Evolutionary conservation across 257 asterid genomes (phyloP), one percentile per base, ranked within the genome.

Genomic region (Plectranthus barbatus): DNA sequence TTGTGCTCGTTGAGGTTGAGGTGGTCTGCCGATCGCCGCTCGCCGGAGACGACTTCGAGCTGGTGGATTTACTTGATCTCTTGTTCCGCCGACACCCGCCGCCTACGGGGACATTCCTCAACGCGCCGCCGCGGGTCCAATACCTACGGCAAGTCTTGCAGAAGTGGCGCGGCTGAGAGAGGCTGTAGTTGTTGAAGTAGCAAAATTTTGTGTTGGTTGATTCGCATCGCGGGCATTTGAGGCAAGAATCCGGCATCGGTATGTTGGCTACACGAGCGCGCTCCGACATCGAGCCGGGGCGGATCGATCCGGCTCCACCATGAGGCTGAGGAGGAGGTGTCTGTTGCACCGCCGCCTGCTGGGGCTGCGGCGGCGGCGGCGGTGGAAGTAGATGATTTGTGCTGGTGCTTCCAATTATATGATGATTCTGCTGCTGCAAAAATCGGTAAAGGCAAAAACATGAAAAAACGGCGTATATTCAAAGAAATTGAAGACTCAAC

Each of bases 91-190:
- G 68, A 37, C 92, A 87, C 3, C 95, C 92, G 0, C 97, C 95
- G 1, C 97, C 97, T 0, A 90, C 97, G 0, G 97, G 97, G 0
- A 90, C 95, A 74, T 47, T 87, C 18, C 97, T 48, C 51, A 90
- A 55, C 17, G 95, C 94, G 23, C 97, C 97, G 6, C 97, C 97
- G 23, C 94, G 44, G 3, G 97, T 90, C 97, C 97, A 90, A 58
- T 86, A 86, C 72, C 97, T 74, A 53, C 94, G 66, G 71, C 97
- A 90, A 6, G 91, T 84, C 83, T 90, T 90, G 82, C 97, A 90
- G 57, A 90, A 90, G 87, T 90, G 97, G 20, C 97, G 85, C 6
- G 97, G 97, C 73, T 91, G 97, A 0, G 94, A 48, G 53, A 91
- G 86, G 51, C 86, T 91, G 73, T 91, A 91, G 84, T 91, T 91